Evolutionary conservation across 768 basidiomycete species (phyloP).

Genomic region (Suillus americanus): DNA sequence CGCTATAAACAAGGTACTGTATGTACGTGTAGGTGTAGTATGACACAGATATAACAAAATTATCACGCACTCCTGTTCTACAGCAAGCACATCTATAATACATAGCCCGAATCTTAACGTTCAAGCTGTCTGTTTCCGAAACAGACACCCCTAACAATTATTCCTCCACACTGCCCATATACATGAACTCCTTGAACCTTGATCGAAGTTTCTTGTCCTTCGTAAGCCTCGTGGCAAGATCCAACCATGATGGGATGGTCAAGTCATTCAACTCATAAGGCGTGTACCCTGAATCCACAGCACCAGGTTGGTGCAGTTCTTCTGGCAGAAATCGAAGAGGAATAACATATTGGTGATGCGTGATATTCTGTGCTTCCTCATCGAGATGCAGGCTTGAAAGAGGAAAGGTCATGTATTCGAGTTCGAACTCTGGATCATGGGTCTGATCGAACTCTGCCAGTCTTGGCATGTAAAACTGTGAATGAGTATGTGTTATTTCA

Average conservation of each 20-base stretch:
- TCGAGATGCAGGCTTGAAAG: conserved; percentile 40
- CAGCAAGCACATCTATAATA: background rate
- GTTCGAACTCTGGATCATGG: conserved; percentile 57
- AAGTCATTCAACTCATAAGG: conserved; percentile 76
- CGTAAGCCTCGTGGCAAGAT: conserved; percentile 61
- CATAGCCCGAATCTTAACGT: background rate
- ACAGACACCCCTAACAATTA: background rate
- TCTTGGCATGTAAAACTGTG: conserved; percentile 65
- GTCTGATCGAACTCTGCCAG: conserved; percentile 48
- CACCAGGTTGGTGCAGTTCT: conserved; percentile 40
- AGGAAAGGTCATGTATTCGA: conserved; percentile 76
- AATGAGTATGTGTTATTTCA: conserved; percentile 4
- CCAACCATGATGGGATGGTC: conserved; percentile 74
- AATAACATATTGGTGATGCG: conserved; percentile 45
- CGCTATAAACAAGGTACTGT: background rate
- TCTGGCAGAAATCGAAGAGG: conserved; percentile 56
- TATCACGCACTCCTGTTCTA: background rate
- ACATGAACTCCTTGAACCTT: conserved; percentile 74
- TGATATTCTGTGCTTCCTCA: conserved; percentile 16
- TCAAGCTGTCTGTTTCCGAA: background rate
- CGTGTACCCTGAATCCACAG: conserved; percentile 49
- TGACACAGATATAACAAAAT: background rate
- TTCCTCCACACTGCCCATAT: conserved; percentile 44
- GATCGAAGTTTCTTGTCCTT: conserved; percentile 55
- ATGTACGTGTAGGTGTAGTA: background rate